Base-by-base conservation (phyloP, 352 stramenopile species). In the Phytophthora quininea region DNA sequence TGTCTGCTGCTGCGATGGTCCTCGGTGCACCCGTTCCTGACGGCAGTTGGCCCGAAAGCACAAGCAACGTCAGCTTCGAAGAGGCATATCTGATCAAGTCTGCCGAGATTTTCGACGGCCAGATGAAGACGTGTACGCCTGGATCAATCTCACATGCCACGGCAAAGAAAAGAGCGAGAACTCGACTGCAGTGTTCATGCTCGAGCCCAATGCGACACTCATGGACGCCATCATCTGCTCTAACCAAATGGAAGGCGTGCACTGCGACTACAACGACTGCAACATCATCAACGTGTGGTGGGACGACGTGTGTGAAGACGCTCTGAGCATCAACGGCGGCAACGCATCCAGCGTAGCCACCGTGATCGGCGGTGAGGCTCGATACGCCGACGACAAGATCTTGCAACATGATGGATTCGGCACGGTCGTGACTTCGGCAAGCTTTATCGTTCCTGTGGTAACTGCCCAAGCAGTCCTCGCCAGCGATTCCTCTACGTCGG, bases 181-280 rank as follows among this genome's bases (percentile, higher is more conserved):
- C 7, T 63, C 51, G 14, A 77, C 63, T 2, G 69, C 69, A 3
- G 67, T 84, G 11, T 89, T 89, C 58, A 14, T 73, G 19, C 32
- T 89, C n/a, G 67, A 86, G 43, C 19, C 77, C 0, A 70, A 67
- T n/a, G 79, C 67, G 1, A 87, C 74, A 8, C 73, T 88, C 19
- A 78, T 79, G 58, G 86, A 89, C 54, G 80, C 63, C n/a, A 89
- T 89, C 67, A 84, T 89, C 33, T 77, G 80, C 38, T 61, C 54
- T 50, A 76, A 84, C 69, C 76, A 87, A 64, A 67, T 69, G 58
- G 77, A 66, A 53, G 63, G 63, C 12, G 59, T 73, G 3, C 65
- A 73, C 55, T 73, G 66, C n/a, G 66, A 73, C 32, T 15, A 51
- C 4, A 51, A 63, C 14, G 52, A 67, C 52, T 74, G 67, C 45